Percentiles rank a stretch among this genome's conserved stretches.
Conservation (phyloP, 257 asterid genomes). For the Solanum tacnaense region DNA sequence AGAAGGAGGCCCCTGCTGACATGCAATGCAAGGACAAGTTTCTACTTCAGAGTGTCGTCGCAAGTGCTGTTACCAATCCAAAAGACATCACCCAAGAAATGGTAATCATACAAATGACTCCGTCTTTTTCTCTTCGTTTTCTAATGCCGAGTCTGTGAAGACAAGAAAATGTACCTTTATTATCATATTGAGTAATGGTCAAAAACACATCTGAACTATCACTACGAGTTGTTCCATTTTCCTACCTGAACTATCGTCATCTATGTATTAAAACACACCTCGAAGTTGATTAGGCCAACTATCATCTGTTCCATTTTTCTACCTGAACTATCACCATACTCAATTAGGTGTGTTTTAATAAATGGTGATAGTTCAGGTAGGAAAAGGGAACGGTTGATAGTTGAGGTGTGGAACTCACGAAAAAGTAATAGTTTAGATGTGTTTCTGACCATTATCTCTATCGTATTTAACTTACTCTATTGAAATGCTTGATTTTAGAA, state of each 20-base stretch:
- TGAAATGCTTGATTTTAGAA: not conserved
- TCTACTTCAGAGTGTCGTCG: conserved; percentile 73
- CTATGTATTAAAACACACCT: not conserved
- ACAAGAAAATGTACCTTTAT: not conserved
- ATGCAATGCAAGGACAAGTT: conserved; percentile 88
- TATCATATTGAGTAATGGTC: not conserved
- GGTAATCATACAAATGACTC: conserved; percentile 11
- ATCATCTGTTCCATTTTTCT: not conserved
- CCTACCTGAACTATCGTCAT: not conserved
- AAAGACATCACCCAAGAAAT: conserved; percentile 29
- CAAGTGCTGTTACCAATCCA: conserved; percentile 18
- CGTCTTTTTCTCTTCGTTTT: not conserved
- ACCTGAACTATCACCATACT: not conserved
- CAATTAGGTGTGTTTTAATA: not conserved
- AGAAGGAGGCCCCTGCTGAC: conserved; percentile 68
- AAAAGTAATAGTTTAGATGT: not conserved
- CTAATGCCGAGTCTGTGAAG: not conserved
- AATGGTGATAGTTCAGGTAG: not conserved
- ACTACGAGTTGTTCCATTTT: not conserved
- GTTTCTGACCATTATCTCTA: not conserved
- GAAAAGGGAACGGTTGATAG: not conserved
- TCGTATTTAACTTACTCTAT: not conserved
- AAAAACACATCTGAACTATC: not conserved
- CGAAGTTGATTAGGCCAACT: not conserved
- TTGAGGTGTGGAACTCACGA: not conserved